Evolutionary conservation across 768 basidiomycete species (phyloP).

Genomic region (Podaxis carcinomalis): DNA sequence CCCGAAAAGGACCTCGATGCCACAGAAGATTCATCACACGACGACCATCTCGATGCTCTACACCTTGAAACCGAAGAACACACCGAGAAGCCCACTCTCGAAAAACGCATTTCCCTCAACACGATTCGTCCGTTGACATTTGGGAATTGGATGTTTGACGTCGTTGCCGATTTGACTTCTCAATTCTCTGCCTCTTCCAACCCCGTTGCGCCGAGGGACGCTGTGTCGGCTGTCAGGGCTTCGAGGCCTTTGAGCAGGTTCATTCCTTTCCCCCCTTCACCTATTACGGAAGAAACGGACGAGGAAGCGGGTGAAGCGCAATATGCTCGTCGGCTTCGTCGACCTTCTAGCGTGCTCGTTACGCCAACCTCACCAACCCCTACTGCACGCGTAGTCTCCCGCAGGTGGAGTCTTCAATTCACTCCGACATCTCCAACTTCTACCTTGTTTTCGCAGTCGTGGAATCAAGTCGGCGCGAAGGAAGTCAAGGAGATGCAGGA

Average conservation of each 20-base stretch:
- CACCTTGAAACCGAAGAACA: background rate
- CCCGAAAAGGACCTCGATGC: conserved; percentile 39
- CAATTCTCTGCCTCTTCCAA: conserved; percentile 12
- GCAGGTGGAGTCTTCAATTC: conserved; percentile 61
- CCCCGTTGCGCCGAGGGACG: conserved; percentile 6
- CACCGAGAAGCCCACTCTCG: background rate
- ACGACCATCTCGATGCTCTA: conserved; percentile 8
- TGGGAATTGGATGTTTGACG: conserved; percentile 86
- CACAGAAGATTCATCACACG: conserved; percentile 43
- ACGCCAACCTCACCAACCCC: conserved; percentile 24
- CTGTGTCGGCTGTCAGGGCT: conserved; percentile 21
- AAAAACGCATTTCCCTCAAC: conserved; percentile 35
- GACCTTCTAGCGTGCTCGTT: conserved; percentile 20
- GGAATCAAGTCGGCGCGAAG: conserved; percentile 16
- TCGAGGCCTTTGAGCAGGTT: conserved; percentile 29
- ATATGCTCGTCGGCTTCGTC: conserved; percentile 7
- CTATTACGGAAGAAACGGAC: conserved; percentile 22
- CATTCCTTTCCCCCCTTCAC: conserved; percentile 19
- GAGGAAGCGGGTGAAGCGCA: conserved; percentile 5
- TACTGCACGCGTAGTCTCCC: conserved; percentile 17
- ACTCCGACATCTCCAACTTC: conserved; percentile 49
- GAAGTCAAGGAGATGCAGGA: conserved; percentile 18
- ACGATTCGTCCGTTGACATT: conserved; percentile 55
- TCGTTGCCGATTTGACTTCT: conserved; percentile 58
- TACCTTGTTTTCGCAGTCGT: conserved; percentile 18